Base-by-base conservation (phyloP, 2,329 filamentous ascomycete genomes). In the Thelonectria discophora region DNA sequence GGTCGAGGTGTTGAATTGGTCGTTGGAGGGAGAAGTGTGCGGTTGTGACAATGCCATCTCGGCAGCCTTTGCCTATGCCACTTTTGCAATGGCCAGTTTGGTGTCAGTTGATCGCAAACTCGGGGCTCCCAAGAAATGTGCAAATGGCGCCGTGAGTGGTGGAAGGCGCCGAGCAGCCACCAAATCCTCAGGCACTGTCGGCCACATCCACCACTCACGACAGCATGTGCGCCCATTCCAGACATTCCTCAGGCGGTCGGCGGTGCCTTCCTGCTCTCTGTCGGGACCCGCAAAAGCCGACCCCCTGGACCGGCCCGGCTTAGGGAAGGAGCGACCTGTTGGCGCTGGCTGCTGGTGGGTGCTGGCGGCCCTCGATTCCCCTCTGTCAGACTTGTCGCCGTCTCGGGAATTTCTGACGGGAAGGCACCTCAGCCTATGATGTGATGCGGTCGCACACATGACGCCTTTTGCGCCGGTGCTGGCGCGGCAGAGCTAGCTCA, bases 391-490 rank as follows among this genome's bases (percentile, higher is more conserved):
- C 24, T 7, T 3, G 8, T 11, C n/a, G 51, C 40, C 21, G 45
- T 47, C 40, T 60, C 45, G 46, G 56, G 30, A 24, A 39, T 37
- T 49, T 18, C 42, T 18, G 9, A 47, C 5, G 45, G 50, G 47
- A 39, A 45, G 39, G 21, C 21, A 24, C 21, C 21, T 24, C 24
- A 54, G 40, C 53, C 51, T 47, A 52, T 55, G 58, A 60, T 42
- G 47, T 60, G 58, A 60, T 56, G 58, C 51, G 39, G 32, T n/a
- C 37, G 47, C 39, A 56, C 52, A 60, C 58, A 56, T 56, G 52
- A 60, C 58, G 52, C 39, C 58, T 60, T 58, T 39, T 37, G 42
- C 48, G 48, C 40, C 47, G 55, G 30, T 40, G 40, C 55, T 46
- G 52, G 57, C 51, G 51, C 58, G 51, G 58, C 58, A 60, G 46